Evolutionary conservation across 2,329 filamentous ascomycete genomes (phyloP), one percentile per base, ranked within the genome.

Genomic region (Microdochium bolleyi): DNA sequence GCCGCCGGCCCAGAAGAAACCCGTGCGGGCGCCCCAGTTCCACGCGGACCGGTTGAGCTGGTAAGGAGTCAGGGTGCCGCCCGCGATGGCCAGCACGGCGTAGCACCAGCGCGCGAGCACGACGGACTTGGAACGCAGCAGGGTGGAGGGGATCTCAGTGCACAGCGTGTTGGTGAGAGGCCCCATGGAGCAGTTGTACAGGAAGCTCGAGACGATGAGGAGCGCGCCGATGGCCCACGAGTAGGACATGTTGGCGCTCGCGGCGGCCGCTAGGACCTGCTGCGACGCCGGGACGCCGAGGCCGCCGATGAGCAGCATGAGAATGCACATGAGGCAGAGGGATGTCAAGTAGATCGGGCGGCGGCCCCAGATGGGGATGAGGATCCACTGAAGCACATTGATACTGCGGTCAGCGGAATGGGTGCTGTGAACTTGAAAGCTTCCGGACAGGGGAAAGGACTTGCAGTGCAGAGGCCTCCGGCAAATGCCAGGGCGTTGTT

Each of bases 161-260:
- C 80, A 60, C 24, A 82, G 65, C 1, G 72, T 71, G 61, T 80
- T 82, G 4, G 74, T 74, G 8, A 80, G 72, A 0, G 79, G 78
- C 0, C 79, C 80, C 11, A 82, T 71, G 1, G 77, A 76, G 52
- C 76, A 70, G 64, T 78, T 76, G 62, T 82, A 83, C 2, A 75
- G 65, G 52, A 80, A 76, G 0, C 74, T 78, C 57, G 75, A 80
- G 38, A 77, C 61, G 44, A 82, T 69, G 3, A 81, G 66, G 60
- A 82, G 60, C 55, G 70, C 58, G 30, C 73, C 71, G 48, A 78
- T 62, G 55, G 75, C 67, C 67, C 73, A 75, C 14, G 73, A 60
- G 1, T 68, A 66, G 4, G 34, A 38, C 34, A 38, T 38, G 34
- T 38, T 38, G 1, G 57, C 57, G 44, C 67, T 70, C 7, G 59